A percentile compares a stretch with the other conserved stretches of the same genome.
phyloP scores from a whole-genome alignment of 2,329 filamentous ascomycete species.

The Pezicula carpinea region DNA sequence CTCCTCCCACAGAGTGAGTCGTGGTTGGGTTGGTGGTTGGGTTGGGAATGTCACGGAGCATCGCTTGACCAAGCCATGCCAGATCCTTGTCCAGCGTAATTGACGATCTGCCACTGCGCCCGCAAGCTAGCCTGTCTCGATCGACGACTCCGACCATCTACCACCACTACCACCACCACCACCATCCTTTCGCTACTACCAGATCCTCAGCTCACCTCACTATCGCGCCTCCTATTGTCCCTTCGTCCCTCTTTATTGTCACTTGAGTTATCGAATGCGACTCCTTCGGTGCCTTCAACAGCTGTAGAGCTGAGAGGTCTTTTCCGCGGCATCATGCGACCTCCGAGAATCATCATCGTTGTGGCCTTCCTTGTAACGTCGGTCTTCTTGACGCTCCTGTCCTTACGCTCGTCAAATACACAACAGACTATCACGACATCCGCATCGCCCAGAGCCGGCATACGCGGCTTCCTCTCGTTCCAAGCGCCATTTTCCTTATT shows the following conservation, averaged over 20 bases:
- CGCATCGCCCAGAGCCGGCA: conserved; percentile 30
- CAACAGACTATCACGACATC: conserved; percentile 16
- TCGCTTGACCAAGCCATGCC: too few species aligned
- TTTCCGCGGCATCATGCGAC: conserved; percentile 26
- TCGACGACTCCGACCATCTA: too few species aligned
- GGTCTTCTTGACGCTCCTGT: conserved; percentile 26
- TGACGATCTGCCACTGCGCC: too few species aligned
- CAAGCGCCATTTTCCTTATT: conserved; percentile 81
- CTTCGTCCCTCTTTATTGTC: background rate
- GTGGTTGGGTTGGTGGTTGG: too few species aligned
- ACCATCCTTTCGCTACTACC: background rate
- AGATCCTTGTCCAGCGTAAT: too few species aligned
- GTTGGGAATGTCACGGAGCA: too few species aligned
- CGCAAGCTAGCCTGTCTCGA: too few species aligned
- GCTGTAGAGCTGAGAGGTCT: conserved; percentile 24
- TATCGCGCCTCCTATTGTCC: background rate
- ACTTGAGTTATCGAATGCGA: conserved; percentile 8
- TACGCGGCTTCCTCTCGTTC: conserved; percentile 63
- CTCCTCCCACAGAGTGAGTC: too few species aligned
- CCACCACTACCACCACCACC: too few species aligned
- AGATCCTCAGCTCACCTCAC: background rate
- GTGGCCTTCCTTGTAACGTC: conserved; percentile 25
- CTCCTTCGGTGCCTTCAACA: conserved; percentile 3
- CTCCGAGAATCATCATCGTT: conserved; percentile 28
- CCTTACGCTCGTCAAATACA: conserved; percentile 22